Conservation (phyloP, 2,329 filamentous ascomycete genomes). For the Penicillium expansum region DNA sequence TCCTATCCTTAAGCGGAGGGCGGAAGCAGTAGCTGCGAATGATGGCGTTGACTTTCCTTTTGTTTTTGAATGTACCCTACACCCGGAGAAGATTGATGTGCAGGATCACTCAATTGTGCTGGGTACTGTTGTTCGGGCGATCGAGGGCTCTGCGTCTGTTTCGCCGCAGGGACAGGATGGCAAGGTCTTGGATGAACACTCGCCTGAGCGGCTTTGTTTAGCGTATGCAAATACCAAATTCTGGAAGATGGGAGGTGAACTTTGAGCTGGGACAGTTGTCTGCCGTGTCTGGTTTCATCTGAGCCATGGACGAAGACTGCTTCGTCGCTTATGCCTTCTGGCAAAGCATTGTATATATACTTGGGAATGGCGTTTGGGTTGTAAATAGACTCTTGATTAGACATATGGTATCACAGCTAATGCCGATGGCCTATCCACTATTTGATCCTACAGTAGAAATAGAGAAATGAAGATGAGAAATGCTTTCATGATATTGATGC, state of each 20-base stretch:
- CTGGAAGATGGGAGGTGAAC: constrained; percentile 41
- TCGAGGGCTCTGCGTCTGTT: constrained; percentile 15
- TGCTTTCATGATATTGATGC: constrained; percentile 8
- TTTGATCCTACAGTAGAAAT: neutral
- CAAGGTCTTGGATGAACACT: constrained; percentile 9
- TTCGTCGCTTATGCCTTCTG: neutral
- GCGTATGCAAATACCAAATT: constrained; percentile 45
- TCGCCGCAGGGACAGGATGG: neutral
- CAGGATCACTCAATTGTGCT: constrained; percentile 44
- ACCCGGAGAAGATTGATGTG: constrained; percentile 37
- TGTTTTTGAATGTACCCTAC: constrained; percentile 40
- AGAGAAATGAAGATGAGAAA: neutral
- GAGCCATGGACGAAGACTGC: neutral
- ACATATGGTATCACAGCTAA: neutral
- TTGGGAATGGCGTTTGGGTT: neutral
- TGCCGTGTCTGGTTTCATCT: neutral
- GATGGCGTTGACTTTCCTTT: constrained; percentile 36
- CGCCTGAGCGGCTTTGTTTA: constrained; percentile 32
- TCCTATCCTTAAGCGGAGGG: constrained; percentile 28
- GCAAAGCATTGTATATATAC: constrained; percentile 6
- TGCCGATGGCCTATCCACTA: neutral
- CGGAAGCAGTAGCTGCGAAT: neutral
- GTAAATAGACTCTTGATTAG: constrained; percentile 1
- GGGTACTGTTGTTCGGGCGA: constrained; percentile 35
- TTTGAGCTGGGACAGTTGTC: constrained; percentile 17